These are phyloP conservation scores for Populus hybrid DNA, from an alignment of 441 rosid species.

Conservation along the genomic window DNA sequence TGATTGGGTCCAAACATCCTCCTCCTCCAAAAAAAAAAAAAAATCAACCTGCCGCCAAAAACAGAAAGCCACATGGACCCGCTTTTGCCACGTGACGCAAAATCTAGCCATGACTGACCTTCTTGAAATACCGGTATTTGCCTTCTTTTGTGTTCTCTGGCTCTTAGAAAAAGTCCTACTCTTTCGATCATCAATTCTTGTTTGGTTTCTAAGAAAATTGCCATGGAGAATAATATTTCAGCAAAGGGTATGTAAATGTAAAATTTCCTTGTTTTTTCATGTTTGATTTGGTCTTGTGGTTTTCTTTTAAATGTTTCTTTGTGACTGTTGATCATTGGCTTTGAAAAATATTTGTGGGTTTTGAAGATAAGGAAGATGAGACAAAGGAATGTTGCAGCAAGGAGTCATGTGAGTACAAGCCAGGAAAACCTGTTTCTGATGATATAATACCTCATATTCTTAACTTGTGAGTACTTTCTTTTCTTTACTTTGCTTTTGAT, in stretches of 20 bases:
- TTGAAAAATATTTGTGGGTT: constrained; percentile 7
- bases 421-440: constrained; percentile 34
- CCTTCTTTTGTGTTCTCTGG: neutral
- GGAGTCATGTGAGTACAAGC: constrained; percentile 39
- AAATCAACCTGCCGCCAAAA: too few relatives aligned
- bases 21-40: neutral
- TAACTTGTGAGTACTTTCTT: constrained; percentile 49
- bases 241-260: constrained; percentile 11
- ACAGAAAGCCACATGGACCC: constrained; percentile 16
- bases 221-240: constrained; percentile 13
- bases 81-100: constrained; percentile 30
- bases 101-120: constrained; percentile 1
- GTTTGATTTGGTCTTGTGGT: neutral
- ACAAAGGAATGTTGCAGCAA: constrained; percentile 38
- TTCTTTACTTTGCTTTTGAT: neutral
- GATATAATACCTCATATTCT: constrained; percentile 69
- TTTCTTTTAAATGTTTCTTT: neutral
- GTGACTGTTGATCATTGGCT: neutral
- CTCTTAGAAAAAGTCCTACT: neutral
- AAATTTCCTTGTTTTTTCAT: neutral
- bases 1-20: neutral
- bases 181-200: neutral
- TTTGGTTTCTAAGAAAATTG: constrained; percentile 19
- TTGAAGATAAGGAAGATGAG: constrained; percentile 25
- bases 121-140: neutral